Conservation (phyloP, 768 basidiomycete genomes). For the Polyporus arcularius region DNA sequence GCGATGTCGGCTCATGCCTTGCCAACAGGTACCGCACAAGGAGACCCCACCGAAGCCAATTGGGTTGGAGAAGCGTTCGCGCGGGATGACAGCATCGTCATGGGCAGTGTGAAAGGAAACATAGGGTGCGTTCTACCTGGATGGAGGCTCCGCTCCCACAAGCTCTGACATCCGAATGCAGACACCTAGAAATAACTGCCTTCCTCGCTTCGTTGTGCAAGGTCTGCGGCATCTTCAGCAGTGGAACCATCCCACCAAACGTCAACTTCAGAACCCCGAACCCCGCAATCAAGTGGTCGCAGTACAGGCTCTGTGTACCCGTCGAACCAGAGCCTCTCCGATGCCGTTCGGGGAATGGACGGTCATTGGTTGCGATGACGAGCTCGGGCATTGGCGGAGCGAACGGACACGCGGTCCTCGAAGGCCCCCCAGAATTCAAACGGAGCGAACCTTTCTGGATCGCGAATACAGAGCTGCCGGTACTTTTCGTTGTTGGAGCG, state of each 20-base stretch:
- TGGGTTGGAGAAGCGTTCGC: conserved; percentile 43
- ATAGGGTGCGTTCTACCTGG: conserved; percentile 37
- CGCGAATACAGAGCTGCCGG: conserved; percentile 15
- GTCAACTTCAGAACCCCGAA: conserved; percentile 39
- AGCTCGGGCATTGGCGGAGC: conserved; percentile 48
- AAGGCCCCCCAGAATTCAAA: conserved; percentile 29
- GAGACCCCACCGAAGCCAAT: conserved; percentile 54
- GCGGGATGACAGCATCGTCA: conserved; percentile 34
- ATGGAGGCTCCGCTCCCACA: not conserved
- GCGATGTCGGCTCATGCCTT: not conserved
- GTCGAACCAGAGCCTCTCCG: conserved; percentile 29
- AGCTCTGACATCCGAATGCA: conserved; percentile 8
- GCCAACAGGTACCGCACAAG: conserved; percentile 39
- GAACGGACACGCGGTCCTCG: conserved; percentile 43
- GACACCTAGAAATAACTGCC: conserved; percentile 43
- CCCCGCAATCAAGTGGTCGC: conserved; percentile 41
- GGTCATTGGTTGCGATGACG: conserved; percentile 39
- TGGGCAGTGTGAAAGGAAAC: conserved; percentile 50
- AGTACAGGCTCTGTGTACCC: conserved; percentile 40
- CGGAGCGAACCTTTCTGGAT: not conserved
- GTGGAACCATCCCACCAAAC: conserved; percentile 40
- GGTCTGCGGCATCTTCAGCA: conserved; percentile 41
- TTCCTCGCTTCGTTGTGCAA: conserved; percentile 49
- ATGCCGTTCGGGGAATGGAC: conserved; percentile 24
- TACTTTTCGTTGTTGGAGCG: conserved; percentile 37